Base-by-base conservation (phyloP, 1,284 basidiomycete genomes). In the Apiotrichum siamense region DNA sequence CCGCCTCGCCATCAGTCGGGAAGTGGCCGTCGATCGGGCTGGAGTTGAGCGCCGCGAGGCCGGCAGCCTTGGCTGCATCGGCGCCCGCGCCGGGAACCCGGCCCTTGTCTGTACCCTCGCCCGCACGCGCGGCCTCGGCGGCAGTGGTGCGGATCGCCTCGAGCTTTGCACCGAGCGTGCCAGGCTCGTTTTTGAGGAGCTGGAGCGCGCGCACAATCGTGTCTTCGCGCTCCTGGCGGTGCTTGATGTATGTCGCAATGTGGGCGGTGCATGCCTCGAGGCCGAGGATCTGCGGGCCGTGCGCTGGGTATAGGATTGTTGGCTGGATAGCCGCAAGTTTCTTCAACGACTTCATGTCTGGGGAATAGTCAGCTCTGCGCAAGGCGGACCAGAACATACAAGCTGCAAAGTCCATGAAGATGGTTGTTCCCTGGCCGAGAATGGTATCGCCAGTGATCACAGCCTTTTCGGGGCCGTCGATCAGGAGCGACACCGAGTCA, bases 381-480 rank as follows among this genome's bases (percentile, higher is more conserved):
- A 11, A 23, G 18, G 6, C 3, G 11, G 35, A 15, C n/a, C n/a
- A n/a, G n/a, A 31, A 57, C 77, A 80, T 47, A 79, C 96, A 96
- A 1, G 79, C 66, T 0, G 78, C 77, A 7, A 97, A 81, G 65
- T 96, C 87, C 61, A 88, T 87, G 65, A 97, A 97, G 3, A 94
- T 84, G 2, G 89, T 82, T 0, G 91, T 92, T 2, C 92, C 91
- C 58, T 91, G 83, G 0, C 94, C 93, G 21, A 97, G 81, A 6
- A 97, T 83, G 7, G 86, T 88, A 73, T 97, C 94, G 1, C 87
- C 89, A 0, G 90, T 93, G 74, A 94, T 87, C 23, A 93, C 77
- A 1, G 81, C 84, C 66, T 69, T 87, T 37, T 44, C 49, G 36
- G 47, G 45, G 12, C 45, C 49, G 18, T 47, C 38, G 80, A 88